phyloP scores from a whole-genome alignment of 2,329 filamentous ascomycete genomes.

The Penicillium psychrosexuale region DNA sequence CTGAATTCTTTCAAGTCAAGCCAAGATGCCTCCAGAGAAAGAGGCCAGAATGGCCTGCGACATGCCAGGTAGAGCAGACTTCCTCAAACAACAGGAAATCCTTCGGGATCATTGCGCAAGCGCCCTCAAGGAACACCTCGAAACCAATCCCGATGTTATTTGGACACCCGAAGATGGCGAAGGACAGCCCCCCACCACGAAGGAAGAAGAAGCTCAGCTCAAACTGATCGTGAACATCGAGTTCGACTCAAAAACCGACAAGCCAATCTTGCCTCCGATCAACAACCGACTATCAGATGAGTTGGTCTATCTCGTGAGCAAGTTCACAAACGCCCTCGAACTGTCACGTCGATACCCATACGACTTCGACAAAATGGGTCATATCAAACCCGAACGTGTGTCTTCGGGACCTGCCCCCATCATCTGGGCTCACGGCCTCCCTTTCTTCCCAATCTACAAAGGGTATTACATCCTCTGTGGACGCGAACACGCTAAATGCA shows the following conservation, averaged over 20 bases:
- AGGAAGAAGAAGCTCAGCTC: conserved; percentile 4
- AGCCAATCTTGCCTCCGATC: conserved; percentile 9
- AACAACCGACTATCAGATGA: conserved; percentile 20
- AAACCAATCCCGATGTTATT: not conserved
- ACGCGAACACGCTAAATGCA: conserved; percentile 8
- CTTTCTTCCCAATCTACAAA: conserved; percentile 21
- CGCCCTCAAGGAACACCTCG: not conserved
- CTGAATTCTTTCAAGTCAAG: not conserved
- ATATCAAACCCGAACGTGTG: conserved; percentile 15
- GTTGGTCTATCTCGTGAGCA: conserved; percentile 16
- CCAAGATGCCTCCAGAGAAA: not conserved
- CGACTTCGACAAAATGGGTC: conserved; percentile 13
- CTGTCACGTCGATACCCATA: conserved; percentile 14
- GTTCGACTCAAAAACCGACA: not conserved
- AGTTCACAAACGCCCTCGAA: not conserved
- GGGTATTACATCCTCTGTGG: conserved; percentile 22
- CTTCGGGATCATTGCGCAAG: not conserved
- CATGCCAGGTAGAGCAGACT: not conserved
- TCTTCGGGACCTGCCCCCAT: conserved; percentile 15
- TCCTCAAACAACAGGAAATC: not conserved
- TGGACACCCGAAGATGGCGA: not conserved
- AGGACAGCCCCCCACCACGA: not conserved
- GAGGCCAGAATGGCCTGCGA: not conserved
- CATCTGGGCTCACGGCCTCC: conserved; percentile 19
- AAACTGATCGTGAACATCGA: not conserved